A percentile compares a stretch with the other conserved stretches of the same genome.
Evolutionary conservation across 106 monocot species (phyloP).

Genomic region (Posidonia australis): DNA sequence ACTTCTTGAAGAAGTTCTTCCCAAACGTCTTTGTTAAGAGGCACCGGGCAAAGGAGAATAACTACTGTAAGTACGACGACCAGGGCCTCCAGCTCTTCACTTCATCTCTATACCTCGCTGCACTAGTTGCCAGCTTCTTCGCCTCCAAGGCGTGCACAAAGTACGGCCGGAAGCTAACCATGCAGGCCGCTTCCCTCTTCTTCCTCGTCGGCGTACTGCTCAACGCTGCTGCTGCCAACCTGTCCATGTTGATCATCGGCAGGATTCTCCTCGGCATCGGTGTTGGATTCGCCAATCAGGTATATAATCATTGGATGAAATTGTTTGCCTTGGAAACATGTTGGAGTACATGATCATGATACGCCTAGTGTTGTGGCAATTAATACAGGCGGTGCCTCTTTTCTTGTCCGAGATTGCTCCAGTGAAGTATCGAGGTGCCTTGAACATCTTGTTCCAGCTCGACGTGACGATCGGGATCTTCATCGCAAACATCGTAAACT

Average conservation of each 20-base stretch:
- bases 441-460: conserved; percentile 54
- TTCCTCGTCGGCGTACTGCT: conserved; percentile 34
- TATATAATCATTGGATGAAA: conserved; percentile 1
- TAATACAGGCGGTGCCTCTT: conserved; percentile 24
- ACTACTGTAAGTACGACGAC: conserved; percentile 43
- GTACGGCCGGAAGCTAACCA: conserved; percentile 14
- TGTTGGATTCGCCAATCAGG: conserved; percentile 58
- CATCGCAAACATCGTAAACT: conserved; percentile 44
- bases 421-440: conserved; percentile 28
- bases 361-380: too few relatives aligned
- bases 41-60: conserved; percentile 22
- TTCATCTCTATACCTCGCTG: conserved; percentile 58
- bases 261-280: conserved; percentile 40
- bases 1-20: conserved; percentile 56
- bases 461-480: conserved; percentile 42
- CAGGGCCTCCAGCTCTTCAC: too few relatives aligned
- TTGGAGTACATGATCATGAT: not conserved
- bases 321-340: not conserved
- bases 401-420: too few relatives aligned
- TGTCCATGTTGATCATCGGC: conserved; percentile 47
- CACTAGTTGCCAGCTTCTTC: conserved; percentile 30
- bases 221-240: conserved; percentile 25
- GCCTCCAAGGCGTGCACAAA: conserved; percentile 14
- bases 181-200: conserved; percentile 19
- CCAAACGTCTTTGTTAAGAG: conserved; percentile 36